Conservation (phyloP, 441 rosid species). For the Populus hybrid region DNA sequence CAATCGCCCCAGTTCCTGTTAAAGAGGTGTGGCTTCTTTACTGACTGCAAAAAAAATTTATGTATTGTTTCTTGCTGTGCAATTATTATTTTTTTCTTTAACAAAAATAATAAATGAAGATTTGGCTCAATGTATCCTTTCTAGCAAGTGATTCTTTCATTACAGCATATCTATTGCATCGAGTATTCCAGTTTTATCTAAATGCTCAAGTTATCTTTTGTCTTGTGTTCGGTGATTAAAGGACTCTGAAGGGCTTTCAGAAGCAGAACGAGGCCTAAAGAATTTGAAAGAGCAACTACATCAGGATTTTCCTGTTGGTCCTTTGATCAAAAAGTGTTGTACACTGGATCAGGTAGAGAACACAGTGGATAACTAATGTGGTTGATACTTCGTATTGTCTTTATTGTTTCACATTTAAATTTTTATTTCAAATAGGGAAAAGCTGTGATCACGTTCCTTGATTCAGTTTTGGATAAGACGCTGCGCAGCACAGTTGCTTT, state of each 20-base stretch:
- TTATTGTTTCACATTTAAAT: conserved; percentile 11
- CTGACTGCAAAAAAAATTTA: neutral
- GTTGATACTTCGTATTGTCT: neutral
- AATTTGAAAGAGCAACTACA: conserved; percentile 78
- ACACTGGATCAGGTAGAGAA: conserved; percentile 86
- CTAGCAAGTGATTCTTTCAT: neutral
- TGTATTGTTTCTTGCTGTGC: neutral
- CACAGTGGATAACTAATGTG: conserved; percentile 10
- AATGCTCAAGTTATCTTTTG: neutral
- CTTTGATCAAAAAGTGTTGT: conserved; percentile 84
- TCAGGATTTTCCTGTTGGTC: conserved; percentile 90
- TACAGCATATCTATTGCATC: conserved; percentile 3
- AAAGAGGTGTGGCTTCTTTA: conserved; percentile 54
- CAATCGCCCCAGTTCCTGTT: conserved; percentile 47
- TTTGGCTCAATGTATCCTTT: neutral
- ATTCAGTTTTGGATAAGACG: conserved; percentile 86
- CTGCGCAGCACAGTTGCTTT: conserved; percentile 78
- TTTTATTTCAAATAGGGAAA: conserved; percentile 62
- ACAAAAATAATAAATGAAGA: neutral
- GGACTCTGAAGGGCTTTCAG: conserved; percentile 89
- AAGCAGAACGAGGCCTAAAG: conserved; percentile 71
- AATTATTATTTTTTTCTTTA: neutral
- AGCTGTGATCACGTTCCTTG: conserved; percentile 89
- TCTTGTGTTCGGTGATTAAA: conserved; percentile 11
- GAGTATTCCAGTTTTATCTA: conserved; percentile 5